Evolutionary conservation across 202 grass and related monocot species (phyloP).

Genomic region (Digitaria exilis): DNA sequence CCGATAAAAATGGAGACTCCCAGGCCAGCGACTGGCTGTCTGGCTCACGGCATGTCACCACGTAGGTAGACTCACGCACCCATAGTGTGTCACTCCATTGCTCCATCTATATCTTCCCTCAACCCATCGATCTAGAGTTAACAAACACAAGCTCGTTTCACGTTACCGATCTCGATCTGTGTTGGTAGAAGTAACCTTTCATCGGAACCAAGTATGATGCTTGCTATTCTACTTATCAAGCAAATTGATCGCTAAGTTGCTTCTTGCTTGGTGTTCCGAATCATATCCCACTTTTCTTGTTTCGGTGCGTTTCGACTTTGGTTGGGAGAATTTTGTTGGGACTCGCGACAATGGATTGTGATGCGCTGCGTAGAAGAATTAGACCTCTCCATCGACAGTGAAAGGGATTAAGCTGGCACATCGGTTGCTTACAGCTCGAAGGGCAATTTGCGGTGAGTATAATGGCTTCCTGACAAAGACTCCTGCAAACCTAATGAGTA

Average conservation of each 20-base stretch:
- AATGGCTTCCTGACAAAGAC: conserved; percentile 17
- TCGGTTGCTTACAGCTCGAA: conserved; percentile 30
- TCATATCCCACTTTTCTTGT: neutral
- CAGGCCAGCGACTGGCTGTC: neutral
- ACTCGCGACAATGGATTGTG: neutral
- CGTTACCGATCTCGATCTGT: too few species aligned
- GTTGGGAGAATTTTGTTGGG: neutral
- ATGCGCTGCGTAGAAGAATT: too few species aligned
- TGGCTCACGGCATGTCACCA: neutral
- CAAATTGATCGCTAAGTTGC: neutral
- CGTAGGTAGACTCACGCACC: too few species aligned
- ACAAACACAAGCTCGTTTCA: too few species aligned
- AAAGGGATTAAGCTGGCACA: neutral
- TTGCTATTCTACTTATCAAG: neutral
- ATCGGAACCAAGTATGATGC: neutral
- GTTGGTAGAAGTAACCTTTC: too few species aligned
- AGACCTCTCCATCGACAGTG: neutral
- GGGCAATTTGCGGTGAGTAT: neutral
- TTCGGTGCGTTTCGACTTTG: neutral
- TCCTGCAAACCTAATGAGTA: neutral
- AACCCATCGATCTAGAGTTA: too few species aligned
- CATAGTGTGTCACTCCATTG: too few species aligned
- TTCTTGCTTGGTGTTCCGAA: neutral
- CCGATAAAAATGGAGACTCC: neutral
- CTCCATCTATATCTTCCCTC: too few species aligned